Evolutionary conservation across 495 filamentous ascomycete genomes (phyloP), one percentile per base, ranked within the genome.

Genomic region (Aspergillus haitiensis): DNA sequence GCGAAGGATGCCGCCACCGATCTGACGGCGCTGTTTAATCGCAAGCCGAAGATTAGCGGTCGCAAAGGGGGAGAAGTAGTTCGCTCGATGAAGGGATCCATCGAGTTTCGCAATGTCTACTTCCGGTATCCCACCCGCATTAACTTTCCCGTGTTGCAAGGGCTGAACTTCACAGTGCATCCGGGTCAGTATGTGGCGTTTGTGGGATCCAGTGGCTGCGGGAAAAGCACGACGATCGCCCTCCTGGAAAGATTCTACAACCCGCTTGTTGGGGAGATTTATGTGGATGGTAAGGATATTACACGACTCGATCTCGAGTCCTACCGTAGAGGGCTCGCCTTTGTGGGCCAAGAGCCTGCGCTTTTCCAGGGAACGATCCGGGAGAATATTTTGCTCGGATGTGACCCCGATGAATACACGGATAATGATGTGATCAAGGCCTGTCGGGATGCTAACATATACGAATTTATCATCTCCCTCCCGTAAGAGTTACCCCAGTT

Each of bases 381-480:
- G 39, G 91, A 96, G 54, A 95, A 95, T 66, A 84, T 96, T 50
- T 71, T 94, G 2, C 77, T 95, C 7, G 90, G 90, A 16, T 56
- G 53, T 5, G 81, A 84, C 56, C 70, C 72, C 2, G 82, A 84
- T 7, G 79, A 87, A 47, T 81, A 91, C 11, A 65, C 80, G 0
- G 90, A 95, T 21, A 84, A 83, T 37, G 77, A 78, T 7, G 79
- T 96, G 18, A 77, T 86, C 50, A 79, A 85, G 57, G 90, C 88
- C n/a, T 93, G 90, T 75, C 85, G 83, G 58, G 88, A 92, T 66
- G 92, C 92, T 27, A 96, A 95, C 63, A 96, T 96, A 63, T 91
- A 92, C 69, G 90, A 94, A 63, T 96, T 95, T 72, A 92, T 96
- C 69, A 79, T 86, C 64, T 87, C 86, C 21, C 68, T 87, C 8